These are phyloP conservation scores for Poronia punctata DNA, from an alignment of 495 filamentous ascomycete genomes.

Conservation along the genomic window DNA sequence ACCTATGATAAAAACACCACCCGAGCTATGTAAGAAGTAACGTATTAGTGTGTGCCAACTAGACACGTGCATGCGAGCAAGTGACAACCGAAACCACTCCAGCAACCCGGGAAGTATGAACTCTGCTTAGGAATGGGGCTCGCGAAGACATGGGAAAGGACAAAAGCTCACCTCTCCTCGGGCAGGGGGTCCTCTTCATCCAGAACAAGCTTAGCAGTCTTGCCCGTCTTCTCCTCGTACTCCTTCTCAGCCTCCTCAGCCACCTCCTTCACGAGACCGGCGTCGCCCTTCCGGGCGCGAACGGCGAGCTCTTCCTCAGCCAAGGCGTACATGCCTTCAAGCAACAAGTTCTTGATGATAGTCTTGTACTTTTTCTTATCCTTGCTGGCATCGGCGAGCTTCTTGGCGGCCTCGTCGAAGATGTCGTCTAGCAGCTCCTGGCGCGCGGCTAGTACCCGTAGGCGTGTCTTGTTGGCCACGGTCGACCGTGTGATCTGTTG, in stretches of 20 bases:
- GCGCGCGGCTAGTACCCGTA: conserved; percentile 75
- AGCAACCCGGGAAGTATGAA: too few relatives aligned
- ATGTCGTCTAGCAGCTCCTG: conserved; percentile 91
- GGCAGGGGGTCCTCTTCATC: conserved; percentile 76
- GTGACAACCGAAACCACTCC: background rate
- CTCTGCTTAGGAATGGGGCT: background rate
- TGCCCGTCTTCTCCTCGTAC: conserved; percentile 69
- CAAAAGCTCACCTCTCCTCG: conserved; percentile 67
- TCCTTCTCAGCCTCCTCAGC: conserved; percentile 66
- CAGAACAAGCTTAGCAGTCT: conserved; percentile 52
- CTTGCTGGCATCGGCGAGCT: conserved; percentile 56
- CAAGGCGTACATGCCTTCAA: conserved; percentile 86
- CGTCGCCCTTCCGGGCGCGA: conserved; percentile 73
- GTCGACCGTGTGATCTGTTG: conserved; percentile 96
- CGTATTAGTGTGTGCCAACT: background rate
- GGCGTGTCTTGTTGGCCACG: conserved; percentile 86
- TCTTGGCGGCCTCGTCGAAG: conserved; percentile 68
- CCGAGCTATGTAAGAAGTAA: conserved; percentile 50
- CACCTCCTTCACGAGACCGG: conserved; percentile 62
- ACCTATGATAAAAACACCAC: conserved; percentile 74
- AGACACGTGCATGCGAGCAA: background rate
- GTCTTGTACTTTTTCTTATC: conserved; percentile 67
- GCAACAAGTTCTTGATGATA: conserved; percentile 68
- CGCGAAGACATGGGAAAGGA: background rate
- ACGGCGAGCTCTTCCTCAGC: conserved; percentile 69